phyloP scores from a whole-genome alignment of 768 basidiomycete species.

The Tephrocybe sp. region DNA sequence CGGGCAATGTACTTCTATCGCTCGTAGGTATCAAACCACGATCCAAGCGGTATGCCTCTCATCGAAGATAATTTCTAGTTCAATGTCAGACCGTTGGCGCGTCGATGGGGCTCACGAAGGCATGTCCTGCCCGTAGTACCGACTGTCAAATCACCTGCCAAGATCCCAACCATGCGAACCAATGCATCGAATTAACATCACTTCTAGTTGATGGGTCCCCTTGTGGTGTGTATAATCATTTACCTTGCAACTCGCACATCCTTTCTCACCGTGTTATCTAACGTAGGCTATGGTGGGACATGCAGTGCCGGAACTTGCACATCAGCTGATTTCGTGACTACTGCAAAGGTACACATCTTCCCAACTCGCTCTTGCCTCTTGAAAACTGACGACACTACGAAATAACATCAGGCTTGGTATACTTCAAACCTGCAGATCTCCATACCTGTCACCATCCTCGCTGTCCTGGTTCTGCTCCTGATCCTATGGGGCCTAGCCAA shows the following conservation, averaged over 20 bases:
- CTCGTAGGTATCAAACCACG: slow-evolving; percentile 41
- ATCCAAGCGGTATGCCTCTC: neutral
- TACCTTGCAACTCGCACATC: slow-evolving; percentile 4
- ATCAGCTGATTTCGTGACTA: slow-evolving; percentile 53
- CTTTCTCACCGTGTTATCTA: slow-evolving; percentile 10
- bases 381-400: slow-evolving; percentile 6
- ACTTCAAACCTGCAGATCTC: slow-evolving; percentile 72
- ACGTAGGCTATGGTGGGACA: slow-evolving; percentile 66
- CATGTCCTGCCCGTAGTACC: slow-evolving; percentile 63
- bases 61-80: slow-evolving; percentile 29
- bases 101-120: slow-evolving; percentile 5
- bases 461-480: slow-evolving; percentile 56
- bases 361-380: slow-evolving; percentile 3
- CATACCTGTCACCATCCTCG: slow-evolving; percentile 76
- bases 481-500: slow-evolving; percentile 49
- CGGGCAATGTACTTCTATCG: slow-evolving; percentile 74
- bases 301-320: slow-evolving; percentile 64
- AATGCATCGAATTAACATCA: slow-evolving; percentile 70
- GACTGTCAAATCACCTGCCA: slow-evolving; percentile 80
- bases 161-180: slow-evolving; percentile 56
- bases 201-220: slow-evolving; percentile 78
- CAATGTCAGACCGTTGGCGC: slow-evolving; percentile 49
- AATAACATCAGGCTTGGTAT: slow-evolving; percentile 62
- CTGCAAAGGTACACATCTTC: slow-evolving; percentile 48
- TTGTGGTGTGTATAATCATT: slow-evolving; percentile 53